Conservation (phyloP, 2,329 filamentous ascomycete genomes). For the Gliomastix tumulicola region DNA sequence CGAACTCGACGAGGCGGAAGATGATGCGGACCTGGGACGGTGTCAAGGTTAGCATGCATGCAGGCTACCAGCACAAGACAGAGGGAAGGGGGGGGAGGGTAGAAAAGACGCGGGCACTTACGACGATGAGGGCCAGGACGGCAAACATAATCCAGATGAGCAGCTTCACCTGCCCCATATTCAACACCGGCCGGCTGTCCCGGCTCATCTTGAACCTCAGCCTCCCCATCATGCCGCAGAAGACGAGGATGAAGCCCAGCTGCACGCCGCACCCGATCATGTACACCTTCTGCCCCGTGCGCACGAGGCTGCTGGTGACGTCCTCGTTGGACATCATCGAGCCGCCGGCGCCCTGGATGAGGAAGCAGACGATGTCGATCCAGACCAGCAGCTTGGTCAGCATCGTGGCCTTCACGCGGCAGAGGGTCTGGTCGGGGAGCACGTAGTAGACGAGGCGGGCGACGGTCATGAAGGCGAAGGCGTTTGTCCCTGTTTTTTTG, state of each 20-base stretch:
- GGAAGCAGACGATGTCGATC: constrained; percentile 38
- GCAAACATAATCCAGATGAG: constrained; percentile 15
- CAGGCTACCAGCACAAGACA: neutral
- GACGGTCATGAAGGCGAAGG: constrained; percentile 36
- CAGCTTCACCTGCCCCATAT: constrained; percentile 16
- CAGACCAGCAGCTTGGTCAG: constrained; percentile 39
- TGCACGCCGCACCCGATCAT: constrained; percentile 28
- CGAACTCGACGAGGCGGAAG: constrained; percentile 53
- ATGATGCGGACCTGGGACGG: constrained; percentile 44
- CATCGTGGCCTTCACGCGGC: constrained; percentile 22
- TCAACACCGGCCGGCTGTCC: neutral
- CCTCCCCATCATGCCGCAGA: constrained; percentile 20
- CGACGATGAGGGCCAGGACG: constrained; percentile 25
- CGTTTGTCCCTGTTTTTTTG: constrained; percentile 33
- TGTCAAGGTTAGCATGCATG: constrained; percentile 6
- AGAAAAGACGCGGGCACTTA: constrained; percentile 18
- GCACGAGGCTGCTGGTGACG: constrained; percentile 11
- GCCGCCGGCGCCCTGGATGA: constrained; percentile 34
- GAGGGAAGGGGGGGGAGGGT: neutral
- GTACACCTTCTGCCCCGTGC: constrained; percentile 29
- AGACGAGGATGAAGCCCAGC: constrained; percentile 28
- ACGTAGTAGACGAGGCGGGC: constrained; percentile 29
- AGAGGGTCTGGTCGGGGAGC: constrained; percentile 26
- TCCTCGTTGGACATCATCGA: constrained; percentile 21
- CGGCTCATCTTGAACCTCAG: neutral